phyloP scores from a whole-genome alignment of 1,139 yeast species.

The Protomyces macrosporus region DNA sequence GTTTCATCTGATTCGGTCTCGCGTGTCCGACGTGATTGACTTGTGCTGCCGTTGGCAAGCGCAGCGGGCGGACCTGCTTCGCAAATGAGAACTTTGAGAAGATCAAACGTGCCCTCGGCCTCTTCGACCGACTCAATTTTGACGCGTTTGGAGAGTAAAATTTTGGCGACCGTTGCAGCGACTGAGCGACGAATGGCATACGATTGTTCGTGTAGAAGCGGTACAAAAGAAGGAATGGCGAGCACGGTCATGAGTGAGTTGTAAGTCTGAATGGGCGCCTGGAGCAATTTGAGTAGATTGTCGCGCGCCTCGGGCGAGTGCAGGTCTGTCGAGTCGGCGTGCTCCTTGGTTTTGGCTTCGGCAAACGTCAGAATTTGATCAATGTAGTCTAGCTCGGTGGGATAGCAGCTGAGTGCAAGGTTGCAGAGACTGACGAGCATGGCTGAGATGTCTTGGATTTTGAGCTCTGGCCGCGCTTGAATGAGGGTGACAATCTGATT shows the following conservation, averaged over 20 bases:
- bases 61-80: conserved; percentile 34
- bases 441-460: conserved; percentile 59
- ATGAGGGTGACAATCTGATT: conserved; percentile 44
- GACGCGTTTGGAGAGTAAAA: conserved; percentile 36
- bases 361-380: conserved; percentile 60
- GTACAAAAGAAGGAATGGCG: conserved; percentile 39
- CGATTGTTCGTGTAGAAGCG: conserved; percentile 41
- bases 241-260: conserved; percentile 39
- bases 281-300: conserved; percentile 53
- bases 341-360: conserved; percentile 45
- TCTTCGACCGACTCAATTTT: conserved; percentile 37
- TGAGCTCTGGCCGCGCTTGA: conserved; percentile 56
- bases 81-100: conserved; percentile 40
- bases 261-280: conserved; percentile 52
- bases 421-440: conserved; percentile 61
- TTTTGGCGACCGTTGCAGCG: conserved; percentile 39
- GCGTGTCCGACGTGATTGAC: conserved; percentile 29
- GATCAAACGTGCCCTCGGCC: conserved; percentile 41
- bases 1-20: conserved; percentile 36
- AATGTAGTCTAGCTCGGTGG: conserved; percentile 55
- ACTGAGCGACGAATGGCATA: conserved; percentile 40
- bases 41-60: conserved; percentile 13
- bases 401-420: conserved; percentile 63
- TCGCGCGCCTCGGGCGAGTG: conserved; percentile 39
- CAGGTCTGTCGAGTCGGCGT: conserved; percentile 34